A percentile compares a stretch with the other conserved stretches of the same genome.
phyloP scores from a whole-genome alignment of 2,329 filamentous ascomycete species.

The Myotisia sp. region DNA sequence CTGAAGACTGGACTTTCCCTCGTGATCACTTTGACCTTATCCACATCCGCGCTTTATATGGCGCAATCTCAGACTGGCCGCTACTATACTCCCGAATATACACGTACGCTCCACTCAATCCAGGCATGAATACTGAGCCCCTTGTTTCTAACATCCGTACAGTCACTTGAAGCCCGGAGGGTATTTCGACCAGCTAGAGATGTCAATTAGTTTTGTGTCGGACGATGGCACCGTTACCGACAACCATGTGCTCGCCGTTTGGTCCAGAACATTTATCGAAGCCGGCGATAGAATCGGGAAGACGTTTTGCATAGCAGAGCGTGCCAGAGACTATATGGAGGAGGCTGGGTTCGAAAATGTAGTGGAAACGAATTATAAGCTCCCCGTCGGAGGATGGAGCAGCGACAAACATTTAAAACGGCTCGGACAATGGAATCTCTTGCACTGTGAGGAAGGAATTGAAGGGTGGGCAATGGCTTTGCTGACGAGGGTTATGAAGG shows the following conservation, averaged over 20 bases:
- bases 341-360: constrained; percentile 20
- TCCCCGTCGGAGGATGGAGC: constrained; percentile 21
- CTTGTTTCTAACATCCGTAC: not conserved
- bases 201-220: constrained; percentile 16
- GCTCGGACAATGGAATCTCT: constrained; percentile 7
- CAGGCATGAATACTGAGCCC: not conserved
- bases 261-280: constrained; percentile 19
- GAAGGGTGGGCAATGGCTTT: constrained; percentile 10
- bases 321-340: constrained; percentile 16
- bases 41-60: constrained; percentile 27
- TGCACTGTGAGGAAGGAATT: constrained; percentile 11
- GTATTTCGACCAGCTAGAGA: constrained; percentile 18
- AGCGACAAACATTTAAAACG: constrained; percentile 8
- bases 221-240: constrained; percentile 15
- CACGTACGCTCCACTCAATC: constrained; percentile 8
- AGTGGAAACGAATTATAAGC: constrained; percentile 17
- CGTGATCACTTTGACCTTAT: constrained; percentile 39
- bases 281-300: constrained; percentile 20
- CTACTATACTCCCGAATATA: constrained; percentile 14
- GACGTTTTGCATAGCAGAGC: constrained; percentile 16
- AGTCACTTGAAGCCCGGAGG: constrained; percentile 17
- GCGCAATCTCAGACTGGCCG: constrained; percentile 14
- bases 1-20: constrained; percentile 42
- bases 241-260: constrained; percentile 16
- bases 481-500: constrained; percentile 6